These are phyloP conservation scores for Phascolomyces articulosus DNA, from an alignment of 371 early-diverging fungal species.

Conservation along the genomic window DNA sequence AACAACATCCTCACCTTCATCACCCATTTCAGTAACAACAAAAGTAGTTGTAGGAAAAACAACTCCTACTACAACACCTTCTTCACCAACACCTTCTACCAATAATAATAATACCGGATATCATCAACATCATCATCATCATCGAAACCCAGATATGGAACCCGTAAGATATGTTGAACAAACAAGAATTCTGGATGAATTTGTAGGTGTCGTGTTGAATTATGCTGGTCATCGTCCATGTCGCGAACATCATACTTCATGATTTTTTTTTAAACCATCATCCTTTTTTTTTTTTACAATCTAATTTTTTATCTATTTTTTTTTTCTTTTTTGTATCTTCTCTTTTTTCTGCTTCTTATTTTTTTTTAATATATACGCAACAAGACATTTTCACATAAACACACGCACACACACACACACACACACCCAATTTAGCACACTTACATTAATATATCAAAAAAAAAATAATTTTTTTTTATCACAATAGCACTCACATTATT, in stretches of 20 bases:
- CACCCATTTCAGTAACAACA: no score
- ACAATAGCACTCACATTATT: neutral
- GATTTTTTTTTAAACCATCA: no score
- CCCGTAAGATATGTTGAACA: conserved; percentile 22
- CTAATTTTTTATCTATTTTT: no score
- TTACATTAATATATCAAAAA: no score
- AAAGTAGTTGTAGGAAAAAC: no score
- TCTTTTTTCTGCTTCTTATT: no score
- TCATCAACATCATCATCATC: neutral
- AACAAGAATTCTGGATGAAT: conserved; percentile 28
- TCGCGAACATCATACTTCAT: conserved; percentile 13
- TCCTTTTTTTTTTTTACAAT: no score
- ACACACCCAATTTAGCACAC: no score
- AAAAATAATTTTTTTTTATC: no score
- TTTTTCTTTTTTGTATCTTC: neutral
- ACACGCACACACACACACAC: no score
- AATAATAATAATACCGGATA: neutral
- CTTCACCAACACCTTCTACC: neutral
- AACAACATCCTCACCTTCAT: neutral
- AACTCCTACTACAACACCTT: neutral
- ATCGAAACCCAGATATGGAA: neutral
- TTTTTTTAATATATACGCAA: no score
- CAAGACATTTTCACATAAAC: no score
- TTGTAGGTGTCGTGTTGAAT: conserved; percentile 30
- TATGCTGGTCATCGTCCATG: conserved; percentile 21